These are phyloP conservation scores for Phytophthora cryptogea DNA, from an alignment of 352 stramenopile species.

Conservation along the genomic window DNA sequence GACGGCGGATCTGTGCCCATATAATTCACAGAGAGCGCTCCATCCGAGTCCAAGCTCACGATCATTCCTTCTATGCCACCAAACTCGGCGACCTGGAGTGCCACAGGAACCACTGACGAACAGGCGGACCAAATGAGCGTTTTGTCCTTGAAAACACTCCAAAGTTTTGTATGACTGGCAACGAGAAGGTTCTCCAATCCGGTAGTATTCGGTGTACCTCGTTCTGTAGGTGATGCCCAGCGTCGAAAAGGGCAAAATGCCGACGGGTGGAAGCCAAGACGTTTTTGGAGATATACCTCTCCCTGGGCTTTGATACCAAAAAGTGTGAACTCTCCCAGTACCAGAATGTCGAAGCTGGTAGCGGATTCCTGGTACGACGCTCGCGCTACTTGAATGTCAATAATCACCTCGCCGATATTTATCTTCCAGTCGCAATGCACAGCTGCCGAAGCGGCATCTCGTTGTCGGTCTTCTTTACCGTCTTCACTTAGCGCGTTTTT, in stretches of 20 bases:
- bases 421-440: slow-evolving; percentile 74
- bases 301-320: slow-evolving; percentile 81
- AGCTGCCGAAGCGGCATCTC: slow-evolving; percentile 21
- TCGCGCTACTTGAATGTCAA: slow-evolving; percentile 63
- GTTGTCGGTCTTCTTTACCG: slow-evolving; percentile 31
- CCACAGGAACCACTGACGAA: slow-evolving; percentile 58
- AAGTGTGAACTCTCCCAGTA: slow-evolving; percentile 81
- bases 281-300: slow-evolving; percentile 80
- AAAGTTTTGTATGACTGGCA: slow-evolving; percentile 71
- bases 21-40: slow-evolving; percentile 82
- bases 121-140: slow-evolving; percentile 82
- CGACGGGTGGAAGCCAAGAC: slow-evolving; percentile 71
- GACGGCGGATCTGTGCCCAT: slow-evolving; percentile 90
- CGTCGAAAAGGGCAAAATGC: slow-evolving; percentile 63
- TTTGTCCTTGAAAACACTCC: slow-evolving; percentile 81
- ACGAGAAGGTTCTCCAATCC: slow-evolving; percentile 80
- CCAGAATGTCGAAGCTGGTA: slow-evolving; percentile 80
- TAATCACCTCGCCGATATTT: slow-evolving; percentile 62
- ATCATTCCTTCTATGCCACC: slow-evolving; percentile 82
- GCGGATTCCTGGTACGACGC: slow-evolving; percentile 53
- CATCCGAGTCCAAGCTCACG: slow-evolving; percentile 76
- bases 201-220: slow-evolving; percentile 6
- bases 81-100: slow-evolving; percentile 68
- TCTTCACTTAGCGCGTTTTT: slow-evolving; percentile 49
- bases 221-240: slow-evolving; percentile 19